A percentile compares a stretch with the other conserved stretches of the same genome.
Conservation (phyloP, 192 early-diverging fungal species). For the Phycomyces nitens region DNA sequence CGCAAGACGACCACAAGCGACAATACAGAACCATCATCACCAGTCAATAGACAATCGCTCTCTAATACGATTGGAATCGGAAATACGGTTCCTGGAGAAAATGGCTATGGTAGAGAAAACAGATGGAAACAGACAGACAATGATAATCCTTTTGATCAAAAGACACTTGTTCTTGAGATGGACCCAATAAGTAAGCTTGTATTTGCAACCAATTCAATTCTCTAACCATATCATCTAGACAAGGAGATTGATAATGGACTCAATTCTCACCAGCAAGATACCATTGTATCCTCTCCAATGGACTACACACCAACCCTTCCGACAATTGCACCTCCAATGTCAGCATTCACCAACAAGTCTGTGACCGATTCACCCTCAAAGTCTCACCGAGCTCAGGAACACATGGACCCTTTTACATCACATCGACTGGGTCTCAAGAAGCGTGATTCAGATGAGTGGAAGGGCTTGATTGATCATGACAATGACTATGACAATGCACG, state of each 20-base stretch:
- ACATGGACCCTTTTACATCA: constrained; percentile 9
- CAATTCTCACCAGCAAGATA: background rate
- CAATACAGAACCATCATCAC: background rate
- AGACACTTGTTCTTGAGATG: too few species aligned
- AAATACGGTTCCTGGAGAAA: constrained; percentile 4
- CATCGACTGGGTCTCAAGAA: constrained; percentile 1
- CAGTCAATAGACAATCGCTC: background rate
- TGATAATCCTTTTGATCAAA: background rate
- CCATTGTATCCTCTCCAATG: too few species aligned
- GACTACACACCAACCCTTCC: background rate
- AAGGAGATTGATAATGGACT: background rate
- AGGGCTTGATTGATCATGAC: constrained; percentile 12
- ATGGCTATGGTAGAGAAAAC: constrained; percentile 7
- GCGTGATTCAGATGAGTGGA: constrained; percentile 11
- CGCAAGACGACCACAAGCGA: background rate
- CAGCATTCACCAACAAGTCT: background rate
- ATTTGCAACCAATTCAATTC: too few species aligned
- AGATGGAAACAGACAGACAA: background rate
- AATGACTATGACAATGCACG: background rate
- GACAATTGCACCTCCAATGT: background rate
- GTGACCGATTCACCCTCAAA: constrained; percentile 3
- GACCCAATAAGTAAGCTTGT: too few species aligned
- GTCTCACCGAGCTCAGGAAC: constrained; percentile 12
- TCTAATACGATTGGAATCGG: constrained; percentile 14
- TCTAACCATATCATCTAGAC: background rate